Base-by-base conservation (phyloP, 768 basidiomycete genomes). In the Boletus tylopilopsis region DNA sequence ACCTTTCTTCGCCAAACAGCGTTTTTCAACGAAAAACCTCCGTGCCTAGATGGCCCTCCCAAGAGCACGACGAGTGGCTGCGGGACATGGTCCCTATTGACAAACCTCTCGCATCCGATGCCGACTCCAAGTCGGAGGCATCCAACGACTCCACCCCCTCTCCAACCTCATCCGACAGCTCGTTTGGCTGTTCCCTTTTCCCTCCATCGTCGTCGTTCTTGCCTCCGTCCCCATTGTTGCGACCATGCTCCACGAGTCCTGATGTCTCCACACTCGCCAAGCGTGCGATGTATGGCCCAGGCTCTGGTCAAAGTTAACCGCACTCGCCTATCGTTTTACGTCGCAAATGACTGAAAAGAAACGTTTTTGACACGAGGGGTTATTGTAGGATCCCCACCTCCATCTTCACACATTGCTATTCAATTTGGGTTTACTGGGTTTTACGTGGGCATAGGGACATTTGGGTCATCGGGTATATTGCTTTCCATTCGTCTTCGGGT, bases 21-120 rank as follows among this genome's bases (percentile, higher is more conserved):
- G 62, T 76, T 24, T 82, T 83, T 54, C 71, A 69, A 47, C 72
- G 69, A 49, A 63, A 71, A 24, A 48, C 66, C 2, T 45, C 62
- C 3, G 24, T 68, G 10, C 67, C 69, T 15, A 70, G 57, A 33
- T 58, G 68, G 10, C 79, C 79, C 16, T 76, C 72, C 42, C 71
- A 76, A 41, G 74, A 72, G 57, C 78, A 82, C 51, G 77, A 84
- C 56, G 69, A 70, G 53, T 85, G 83, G 83, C 69, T 85, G 46
- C 74, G 78, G 64, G 83, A 85, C 69, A 84, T 81, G 56, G 70
- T 84, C 2, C 82, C 83, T 9, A 35, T 59, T 37, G 38, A 59
- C 53, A 22, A 43, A 60, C 33, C 52, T 18, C 12, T 5, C 7
- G 32, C 9, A 5, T 44, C 42, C 2, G 59, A 59, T 10, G 44